phyloP scores from a whole-genome alignment of 2,329 filamentous ascomycete species.

The Aspergillus awamori region DNA sequence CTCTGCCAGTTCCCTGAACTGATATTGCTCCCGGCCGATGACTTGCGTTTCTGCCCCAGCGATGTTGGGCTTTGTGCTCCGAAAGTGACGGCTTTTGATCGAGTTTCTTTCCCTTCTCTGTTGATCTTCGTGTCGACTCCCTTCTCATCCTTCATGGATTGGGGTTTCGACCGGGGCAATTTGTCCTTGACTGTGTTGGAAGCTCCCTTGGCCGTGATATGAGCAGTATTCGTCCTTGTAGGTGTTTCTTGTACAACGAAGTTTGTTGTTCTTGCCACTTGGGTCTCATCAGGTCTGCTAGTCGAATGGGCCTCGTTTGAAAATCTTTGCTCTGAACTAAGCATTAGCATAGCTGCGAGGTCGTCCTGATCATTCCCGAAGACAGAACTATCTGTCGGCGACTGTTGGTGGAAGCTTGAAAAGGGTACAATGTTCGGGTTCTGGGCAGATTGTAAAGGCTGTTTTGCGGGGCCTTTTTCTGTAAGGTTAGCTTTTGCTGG shows the following conservation, averaged over 20 bases:
- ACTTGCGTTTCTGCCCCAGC: conserved; percentile 11
- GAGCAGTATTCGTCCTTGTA: not conserved
- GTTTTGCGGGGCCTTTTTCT: not conserved
- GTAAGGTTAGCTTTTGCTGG: not conserved
- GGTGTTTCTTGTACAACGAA: not conserved
- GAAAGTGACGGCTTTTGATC: conserved; percentile 33
- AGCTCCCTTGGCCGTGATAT: not conserved
- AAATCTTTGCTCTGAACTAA: conserved; percentile 19
- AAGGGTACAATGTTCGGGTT: conserved; percentile 36
- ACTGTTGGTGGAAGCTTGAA: conserved; percentile 30
- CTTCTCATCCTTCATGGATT: not conserved
- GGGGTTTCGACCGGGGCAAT: not conserved
- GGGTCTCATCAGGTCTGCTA: not conserved
- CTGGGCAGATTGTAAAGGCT: not conserved
- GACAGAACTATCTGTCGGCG: conserved; percentile 16
- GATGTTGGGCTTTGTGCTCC: conserved; percentile 8
- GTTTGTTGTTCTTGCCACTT: not conserved
- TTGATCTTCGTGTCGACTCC: not conserved
- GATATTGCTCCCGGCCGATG: not conserved
- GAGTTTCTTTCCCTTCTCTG: conserved; percentile 7
- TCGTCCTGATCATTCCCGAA: conserved; percentile 29
- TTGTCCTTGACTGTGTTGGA: not conserved
- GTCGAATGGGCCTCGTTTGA: not conserved
- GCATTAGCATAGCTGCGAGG: conserved; percentile 34
- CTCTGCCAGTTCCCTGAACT: not conserved